Percentiles rank a stretch among this genome's conserved stretches.
phyloP scores from a whole-genome alignment of 495 filamentous ascomycete species.

The Terfezia claveryi region DNA sequence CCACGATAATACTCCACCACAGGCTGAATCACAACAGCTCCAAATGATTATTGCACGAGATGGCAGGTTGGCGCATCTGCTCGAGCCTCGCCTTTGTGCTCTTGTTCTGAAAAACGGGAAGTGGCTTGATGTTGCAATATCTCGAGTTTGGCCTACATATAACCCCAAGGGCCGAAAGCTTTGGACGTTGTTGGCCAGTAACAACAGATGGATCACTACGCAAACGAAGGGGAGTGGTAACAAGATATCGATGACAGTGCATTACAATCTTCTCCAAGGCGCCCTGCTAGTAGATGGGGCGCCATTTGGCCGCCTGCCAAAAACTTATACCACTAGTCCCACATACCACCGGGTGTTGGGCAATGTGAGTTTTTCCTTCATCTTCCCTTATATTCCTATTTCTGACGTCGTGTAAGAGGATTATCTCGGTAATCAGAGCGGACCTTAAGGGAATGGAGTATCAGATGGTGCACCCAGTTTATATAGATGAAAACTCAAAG shows the following conservation, averaged over 20 bases:
- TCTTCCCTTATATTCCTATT: no score
- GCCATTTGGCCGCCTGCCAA: slow-evolving; percentile 30
- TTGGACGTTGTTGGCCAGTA: not conserved
- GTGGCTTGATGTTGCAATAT: not conserved
- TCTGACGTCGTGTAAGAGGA: no score
- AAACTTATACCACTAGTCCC: slow-evolving; percentile 25
- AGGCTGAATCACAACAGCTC: slow-evolving; percentile 1
- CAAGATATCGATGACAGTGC: slow-evolving; percentile 12
- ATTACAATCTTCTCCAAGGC: slow-evolving; percentile 34
- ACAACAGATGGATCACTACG: not conserved
- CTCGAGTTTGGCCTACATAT: not conserved
- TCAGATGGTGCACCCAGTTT: no score
- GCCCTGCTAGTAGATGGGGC: slow-evolving; percentile 34
- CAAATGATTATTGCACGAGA: not conserved
- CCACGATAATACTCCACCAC: slow-evolving; percentile 14
- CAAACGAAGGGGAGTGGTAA: not conserved
- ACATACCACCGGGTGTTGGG: no score
- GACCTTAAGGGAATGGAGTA: no score
- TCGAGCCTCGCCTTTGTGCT: not conserved
- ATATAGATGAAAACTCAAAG: no score
- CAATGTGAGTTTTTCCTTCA: no score
- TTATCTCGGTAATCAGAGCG: no score
- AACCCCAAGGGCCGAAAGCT: not conserved
- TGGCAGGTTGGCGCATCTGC: not conserved
- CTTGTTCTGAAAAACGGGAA: not conserved